Evolutionary conservation across 345 rosid species (phyloP).

Genomic region (Eucalyptus erythrocorys): DNA sequence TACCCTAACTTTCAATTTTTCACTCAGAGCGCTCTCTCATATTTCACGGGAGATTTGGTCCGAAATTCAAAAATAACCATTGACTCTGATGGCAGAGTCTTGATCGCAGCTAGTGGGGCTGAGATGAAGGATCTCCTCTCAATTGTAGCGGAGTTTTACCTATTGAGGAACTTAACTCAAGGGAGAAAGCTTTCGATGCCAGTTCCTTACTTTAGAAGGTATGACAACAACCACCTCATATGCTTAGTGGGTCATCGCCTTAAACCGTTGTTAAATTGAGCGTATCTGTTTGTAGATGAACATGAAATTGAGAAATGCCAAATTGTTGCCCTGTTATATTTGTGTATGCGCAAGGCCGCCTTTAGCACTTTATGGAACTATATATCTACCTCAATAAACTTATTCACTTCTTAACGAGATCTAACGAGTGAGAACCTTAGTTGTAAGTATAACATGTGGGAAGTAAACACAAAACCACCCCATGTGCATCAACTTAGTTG

Average conservation of each 20-base stretch:
- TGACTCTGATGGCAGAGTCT: too few species aligned
- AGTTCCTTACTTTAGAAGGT: too few species aligned
- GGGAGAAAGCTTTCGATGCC: too few species aligned
- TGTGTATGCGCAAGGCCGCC: background rate
- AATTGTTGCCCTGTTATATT: background rate
- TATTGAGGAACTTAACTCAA: too few species aligned
- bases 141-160: too few species aligned
- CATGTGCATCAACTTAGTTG: background rate
- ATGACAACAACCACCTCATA: too few species aligned
- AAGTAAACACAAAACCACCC: background rate
- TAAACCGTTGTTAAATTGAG: background rate
- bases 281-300: background rate
- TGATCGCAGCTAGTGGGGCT: too few species aligned
- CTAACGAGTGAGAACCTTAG: background rate
- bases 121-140: too few species aligned
- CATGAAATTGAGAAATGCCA: background rate
- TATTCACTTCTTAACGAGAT: background rate
- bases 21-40: too few species aligned
- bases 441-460: background rate
- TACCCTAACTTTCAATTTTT: too few species aligned
- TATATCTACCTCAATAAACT: background rate
- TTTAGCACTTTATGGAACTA: background rate
- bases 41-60: too few species aligned
- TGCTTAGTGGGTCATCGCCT: background rate
- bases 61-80: too few species aligned